Base-by-base conservation (phyloP, 257 asterid species). In the Verbascum thapsus region DNA sequence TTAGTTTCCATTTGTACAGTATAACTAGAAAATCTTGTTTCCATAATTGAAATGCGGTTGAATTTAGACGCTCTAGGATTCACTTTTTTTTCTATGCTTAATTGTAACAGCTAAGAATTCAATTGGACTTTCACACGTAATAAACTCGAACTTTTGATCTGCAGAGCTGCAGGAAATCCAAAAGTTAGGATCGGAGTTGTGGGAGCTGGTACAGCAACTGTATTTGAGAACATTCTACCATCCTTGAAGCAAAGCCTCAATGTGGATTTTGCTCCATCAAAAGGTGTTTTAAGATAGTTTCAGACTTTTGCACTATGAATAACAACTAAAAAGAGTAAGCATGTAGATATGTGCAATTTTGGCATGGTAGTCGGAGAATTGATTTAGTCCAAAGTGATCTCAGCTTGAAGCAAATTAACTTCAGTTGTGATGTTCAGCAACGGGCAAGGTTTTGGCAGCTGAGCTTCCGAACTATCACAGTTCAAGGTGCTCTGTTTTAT, bases 401-500 rank as follows among this genome's bases (percentile, higher is more conserved):
- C 37, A 8, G 26, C 38, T 52, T 35, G 45, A 73, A 53, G 49
- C 34, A 20, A 34, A 79, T 26, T 63, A 56, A 58, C 57, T 62
- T 54, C 30, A 17, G 13, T 76, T 66, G 53, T 70, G 50, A 70
- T 72, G 61, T 70, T 68, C 85, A 94, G 97, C 99, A 10, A 94
- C 87, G 50, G 97, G 97, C 72, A 90, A 85, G 74, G 76, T 74
- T 64, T 76, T 94, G 85, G 96, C 99, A 47, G 79, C 87, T 47
- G 99, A 94, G 72, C 97, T 94, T 74, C 97, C 97, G 3, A 74
- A 78, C 61, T 40, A 32, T 63, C 81, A 85, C 6, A 76, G 76
- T 42, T 62, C 71, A 68, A 80, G 63, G 62, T 85, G 92, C 75
- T 77, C 84, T 15, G 97, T 87, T 59, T 72, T 94, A 62, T 94